Percentiles rank a stretch among this genome's conserved stretches.
phyloP scores from a whole-genome alignment of 331 rosid species.

The Pyracantha coccinea region DNA sequence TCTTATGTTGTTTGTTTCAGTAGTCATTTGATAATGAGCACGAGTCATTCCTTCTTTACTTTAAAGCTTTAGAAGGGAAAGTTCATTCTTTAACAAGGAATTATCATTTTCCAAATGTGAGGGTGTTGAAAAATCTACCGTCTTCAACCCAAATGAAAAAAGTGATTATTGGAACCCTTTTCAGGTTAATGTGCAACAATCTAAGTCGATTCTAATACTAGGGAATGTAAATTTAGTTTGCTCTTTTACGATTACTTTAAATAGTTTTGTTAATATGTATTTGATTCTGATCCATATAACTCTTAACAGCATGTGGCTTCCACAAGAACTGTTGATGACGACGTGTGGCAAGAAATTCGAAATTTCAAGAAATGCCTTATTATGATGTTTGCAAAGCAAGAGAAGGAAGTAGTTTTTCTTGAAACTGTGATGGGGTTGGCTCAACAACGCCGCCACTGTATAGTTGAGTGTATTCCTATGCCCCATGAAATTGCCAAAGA shows the following conservation, averaged over 20 bases:
- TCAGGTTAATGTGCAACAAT: neutral
- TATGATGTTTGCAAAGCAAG: constrained; percentile 92
- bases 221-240: neutral
- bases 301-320: constrained; percentile 73
- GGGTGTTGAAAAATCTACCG: too few species aligned
- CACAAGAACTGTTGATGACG: constrained; percentile 64
- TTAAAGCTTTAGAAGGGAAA: too few species aligned
- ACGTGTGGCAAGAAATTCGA: constrained; percentile 76
- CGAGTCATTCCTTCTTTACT: neutral
- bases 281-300: neutral
- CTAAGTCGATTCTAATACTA: neutral
- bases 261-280: neutral
- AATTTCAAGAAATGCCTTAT: constrained; percentile 92
- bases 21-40: neutral
- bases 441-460: constrained; percentile 64
- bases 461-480: constrained; percentile 79
- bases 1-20: neutral
- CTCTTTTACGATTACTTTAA: neutral
- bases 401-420: constrained; percentile 76
- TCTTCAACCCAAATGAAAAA: too few species aligned
- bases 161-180: neutral
- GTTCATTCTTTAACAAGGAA: too few species aligned
- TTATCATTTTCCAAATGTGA: too few species aligned
- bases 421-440: constrained; percentile 81
- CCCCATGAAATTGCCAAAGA: constrained; percentile 69